Evolutionary conservation across 306 rosid genomes (phyloP).

Genomic region (Gillenia trifoliata): DNA sequence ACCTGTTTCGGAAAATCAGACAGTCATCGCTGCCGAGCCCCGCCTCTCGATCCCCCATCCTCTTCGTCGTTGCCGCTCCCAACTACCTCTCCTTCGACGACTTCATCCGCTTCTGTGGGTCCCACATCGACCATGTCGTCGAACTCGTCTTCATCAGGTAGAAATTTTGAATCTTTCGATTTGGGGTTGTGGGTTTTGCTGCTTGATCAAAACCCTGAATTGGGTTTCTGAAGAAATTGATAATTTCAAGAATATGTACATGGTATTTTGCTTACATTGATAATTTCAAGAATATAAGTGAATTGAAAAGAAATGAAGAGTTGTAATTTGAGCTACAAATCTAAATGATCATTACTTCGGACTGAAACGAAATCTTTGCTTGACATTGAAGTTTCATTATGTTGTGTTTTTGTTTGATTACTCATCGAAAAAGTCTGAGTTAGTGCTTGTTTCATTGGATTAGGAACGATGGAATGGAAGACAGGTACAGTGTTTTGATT

Average conservation of each 20-base stretch:
- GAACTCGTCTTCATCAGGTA: slow-evolving; percentile 82
- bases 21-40: slow-evolving; percentile 50
- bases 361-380: not conserved
- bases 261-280: not conserved
- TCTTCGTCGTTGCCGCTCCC: slow-evolving; percentile 83
- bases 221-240: not conserved
- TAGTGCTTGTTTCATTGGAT: slow-evolving; percentile 3
- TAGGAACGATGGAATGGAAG: slow-evolving; percentile 87
- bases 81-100: slow-evolving; percentile 75
- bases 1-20: slow-evolving; percentile 59
- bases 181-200: not conserved
- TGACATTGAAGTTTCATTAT: not conserved
- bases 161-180: not conserved
- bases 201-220: slow-evolving; percentile 5
- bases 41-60: slow-evolving; percentile 48
- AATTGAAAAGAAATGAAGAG: not conserved
- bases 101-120: slow-evolving; percentile 58
- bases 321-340: not conserved
- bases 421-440: not conserved
- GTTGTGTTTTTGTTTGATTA: not conserved
- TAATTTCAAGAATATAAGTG: not conserved
- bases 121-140: slow-evolving; percentile 51
- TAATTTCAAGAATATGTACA: not conserved
- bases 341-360: not conserved
- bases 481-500: slow-evolving; percentile 75